Evolutionary conservation across 2,329 filamentous ascomycete species (phyloP).

Genomic region (Fusarium sublunatum): DNA sequence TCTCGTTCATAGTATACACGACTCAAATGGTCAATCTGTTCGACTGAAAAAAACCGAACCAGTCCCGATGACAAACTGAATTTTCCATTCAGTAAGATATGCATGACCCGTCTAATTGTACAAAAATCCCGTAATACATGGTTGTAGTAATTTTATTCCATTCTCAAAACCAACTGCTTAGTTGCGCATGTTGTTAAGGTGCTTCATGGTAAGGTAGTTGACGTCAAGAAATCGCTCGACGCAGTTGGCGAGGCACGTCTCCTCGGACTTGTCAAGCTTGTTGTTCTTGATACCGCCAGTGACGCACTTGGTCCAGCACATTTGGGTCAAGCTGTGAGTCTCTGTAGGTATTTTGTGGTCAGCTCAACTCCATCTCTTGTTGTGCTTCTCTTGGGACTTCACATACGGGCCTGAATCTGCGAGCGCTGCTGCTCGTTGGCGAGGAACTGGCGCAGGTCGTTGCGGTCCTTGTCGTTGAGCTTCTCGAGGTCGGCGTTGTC

Average conservation of each 20-base stretch:
- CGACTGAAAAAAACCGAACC: background rate
- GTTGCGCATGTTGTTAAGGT: slow-evolving; percentile 73
- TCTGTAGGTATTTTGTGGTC: slow-evolving; percentile 51
- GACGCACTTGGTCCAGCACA: slow-evolving; percentile 96
- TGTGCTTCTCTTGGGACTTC: slow-evolving; percentile 7
- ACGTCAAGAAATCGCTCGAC: slow-evolving; percentile 94
- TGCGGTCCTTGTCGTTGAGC: slow-evolving; percentile 84
- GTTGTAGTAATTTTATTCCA: background rate
- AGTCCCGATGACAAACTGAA: background rate
- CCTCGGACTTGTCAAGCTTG: slow-evolving; percentile 80
- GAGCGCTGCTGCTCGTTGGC: slow-evolving; percentile 87
- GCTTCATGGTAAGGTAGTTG: slow-evolving; percentile 84
- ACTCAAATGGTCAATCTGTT: slow-evolving; percentile 11
- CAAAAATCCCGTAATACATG: slow-evolving; percentile 19
- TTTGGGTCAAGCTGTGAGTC: slow-evolving; percentile 70
- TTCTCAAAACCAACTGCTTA: background rate
- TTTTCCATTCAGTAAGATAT: background rate
- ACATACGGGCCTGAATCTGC: slow-evolving; percentile 70
- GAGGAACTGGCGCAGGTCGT: slow-evolving; percentile 88
- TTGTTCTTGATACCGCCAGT: slow-evolving; percentile 76
- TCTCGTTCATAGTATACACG: slow-evolving; percentile 24
- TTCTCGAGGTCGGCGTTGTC: slow-evolving; percentile 74
- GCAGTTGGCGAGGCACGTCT: slow-evolving; percentile 89
- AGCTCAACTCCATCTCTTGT: slow-evolving; percentile 3
- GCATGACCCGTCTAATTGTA: slow-evolving; percentile 33